phyloP scores from a whole-genome alignment of 2,329 filamentous ascomycete species.

The Sporothrix euskadiensis region DNA sequence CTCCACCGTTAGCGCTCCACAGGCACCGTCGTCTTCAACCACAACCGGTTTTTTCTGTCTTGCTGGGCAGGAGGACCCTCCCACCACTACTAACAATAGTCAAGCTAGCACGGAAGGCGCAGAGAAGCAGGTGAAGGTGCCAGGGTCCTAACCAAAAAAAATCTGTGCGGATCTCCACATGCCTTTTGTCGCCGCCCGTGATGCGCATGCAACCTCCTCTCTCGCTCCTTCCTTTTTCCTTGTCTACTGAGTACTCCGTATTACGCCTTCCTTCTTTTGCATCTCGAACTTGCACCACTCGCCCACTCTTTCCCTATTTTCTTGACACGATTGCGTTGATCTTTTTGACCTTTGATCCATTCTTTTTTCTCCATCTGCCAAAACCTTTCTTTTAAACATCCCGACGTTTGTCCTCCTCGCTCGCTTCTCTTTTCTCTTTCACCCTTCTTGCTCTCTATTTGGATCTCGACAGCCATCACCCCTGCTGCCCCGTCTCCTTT shows the following conservation, averaged over 20 bases:
- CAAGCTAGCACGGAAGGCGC: conserved; percentile 2
- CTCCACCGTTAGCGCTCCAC: conserved; percentile 25
- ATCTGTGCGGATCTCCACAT: conserved; percentile 17
- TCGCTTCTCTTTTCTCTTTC: neutral
- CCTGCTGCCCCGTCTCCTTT: conserved; percentile 20
- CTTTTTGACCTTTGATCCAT: conserved; percentile 4
- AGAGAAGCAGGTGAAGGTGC: conserved; percentile 6
- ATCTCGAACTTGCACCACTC: neutral
- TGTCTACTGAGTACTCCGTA: neutral
- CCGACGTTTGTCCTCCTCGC: neutral
- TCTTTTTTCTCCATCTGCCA: neutral
- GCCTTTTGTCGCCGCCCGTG: conserved; percentile 3
- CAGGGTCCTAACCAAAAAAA: neutral
- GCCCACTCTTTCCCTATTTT: neutral
- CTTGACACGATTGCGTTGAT: neutral
- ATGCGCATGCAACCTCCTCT: conserved; percentile 8
- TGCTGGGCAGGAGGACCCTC: neutral
- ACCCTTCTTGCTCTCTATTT: conserved; percentile 6
- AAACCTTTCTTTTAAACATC: neutral
- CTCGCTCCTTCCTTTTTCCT: conserved; percentile 16
- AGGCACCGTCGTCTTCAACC: neutral
- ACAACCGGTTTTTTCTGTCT: conserved; percentile 25
- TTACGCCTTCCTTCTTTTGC: neutral
- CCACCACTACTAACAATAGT: neutral
- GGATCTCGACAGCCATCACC: conserved; percentile 9